Conservation (phyloP, 768 basidiomycete genomes). For the Trametes cinnabarina region DNA sequence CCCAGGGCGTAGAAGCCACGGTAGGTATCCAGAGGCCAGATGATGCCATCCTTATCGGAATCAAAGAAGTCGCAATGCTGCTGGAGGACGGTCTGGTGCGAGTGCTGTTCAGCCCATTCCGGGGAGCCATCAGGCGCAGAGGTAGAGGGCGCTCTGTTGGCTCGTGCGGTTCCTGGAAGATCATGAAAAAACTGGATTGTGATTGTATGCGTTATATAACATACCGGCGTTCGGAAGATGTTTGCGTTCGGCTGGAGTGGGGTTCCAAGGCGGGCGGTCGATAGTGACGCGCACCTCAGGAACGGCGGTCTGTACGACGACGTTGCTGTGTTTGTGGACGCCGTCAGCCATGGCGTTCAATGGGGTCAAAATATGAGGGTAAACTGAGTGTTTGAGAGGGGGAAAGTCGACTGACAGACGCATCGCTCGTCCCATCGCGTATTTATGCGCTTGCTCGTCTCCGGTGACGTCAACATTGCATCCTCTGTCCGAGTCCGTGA, state of each 20-base stretch:
- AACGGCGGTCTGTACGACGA: conserved; percentile 13
- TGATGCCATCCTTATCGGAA: conserved; percentile 39
- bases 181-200: neutral
- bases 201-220: neutral
- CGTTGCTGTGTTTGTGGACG: conserved; percentile 1
- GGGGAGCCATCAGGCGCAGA: conserved; percentile 21
- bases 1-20: conserved; percentile 40
- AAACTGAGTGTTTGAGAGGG: neutral
- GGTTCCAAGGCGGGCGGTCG: conserved; percentile 18
- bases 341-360: conserved; percentile 7
- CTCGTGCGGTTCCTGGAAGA: conserved; percentile 22
- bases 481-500: neutral
- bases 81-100: conserved; percentile 37
- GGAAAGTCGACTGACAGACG: neutral
- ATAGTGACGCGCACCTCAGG: conserved; percentile 16
- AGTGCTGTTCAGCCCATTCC: conserved; percentile 18
- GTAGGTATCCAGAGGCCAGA: conserved; percentile 46
- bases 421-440: neutral
- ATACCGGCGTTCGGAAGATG: conserved; percentile 17
- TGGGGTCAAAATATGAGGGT: no score
- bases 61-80: conserved; percentile 45
- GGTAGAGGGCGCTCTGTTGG: conserved; percentile 17
- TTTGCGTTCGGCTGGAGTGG: conserved; percentile 6
- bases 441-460: neutral
- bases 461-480: neutral